Evolutionary conservation across 176 grass and related monocot genomes (phyloP).

Genomic region (Panicum miliaceum): DNA sequence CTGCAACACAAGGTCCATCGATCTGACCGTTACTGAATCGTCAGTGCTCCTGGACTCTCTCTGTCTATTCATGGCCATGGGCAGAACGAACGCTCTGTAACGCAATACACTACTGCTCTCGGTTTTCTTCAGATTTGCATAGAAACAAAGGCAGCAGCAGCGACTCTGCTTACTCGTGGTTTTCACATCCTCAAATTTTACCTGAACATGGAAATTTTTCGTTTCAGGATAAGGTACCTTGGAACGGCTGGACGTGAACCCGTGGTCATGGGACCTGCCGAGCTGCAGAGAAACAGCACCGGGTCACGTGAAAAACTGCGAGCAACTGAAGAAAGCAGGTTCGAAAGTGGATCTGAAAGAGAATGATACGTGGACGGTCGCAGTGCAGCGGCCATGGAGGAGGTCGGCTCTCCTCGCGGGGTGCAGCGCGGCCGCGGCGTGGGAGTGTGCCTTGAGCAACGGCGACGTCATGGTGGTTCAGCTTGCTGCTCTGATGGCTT

Average conservation of each 20-base stretch:
- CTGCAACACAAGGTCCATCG: slow-evolving; percentile 25
- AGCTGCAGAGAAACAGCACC: slow-evolving; percentile 38
- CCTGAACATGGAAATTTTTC: not conserved
- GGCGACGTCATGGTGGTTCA: slow-evolving; percentile 59
- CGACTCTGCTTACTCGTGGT: not conserved
- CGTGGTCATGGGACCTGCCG: slow-evolving; percentile 15
- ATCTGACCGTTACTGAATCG: not conserved
- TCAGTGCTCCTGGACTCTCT: not conserved
- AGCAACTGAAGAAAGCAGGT: not conserved
- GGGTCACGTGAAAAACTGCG: not conserved
- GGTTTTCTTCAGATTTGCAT: not conserved
- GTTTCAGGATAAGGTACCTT: slow-evolving; percentile 23
- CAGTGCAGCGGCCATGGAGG: slow-evolving; percentile 40
- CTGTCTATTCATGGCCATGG: not conserved
- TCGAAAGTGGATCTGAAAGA: slow-evolving; percentile 31
- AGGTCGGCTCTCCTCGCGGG: not conserved
- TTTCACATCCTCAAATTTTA: not conserved
- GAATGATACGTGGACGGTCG: slow-evolving; percentile 2
- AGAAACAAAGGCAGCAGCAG: not conserved
- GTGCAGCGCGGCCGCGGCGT: slow-evolving; percentile 43
- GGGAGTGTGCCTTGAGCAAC: slow-evolving; percentile 54
- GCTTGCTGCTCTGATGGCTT: not conserved
- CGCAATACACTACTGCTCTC: not conserved
- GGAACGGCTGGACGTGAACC: not conserved
- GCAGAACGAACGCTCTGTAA: not conserved